Evolutionary conservation across 495 filamentous ascomycete species (phyloP), one percentile per base, ranked within the genome.

Genomic region (Trichoderma orchidacearum): DNA sequence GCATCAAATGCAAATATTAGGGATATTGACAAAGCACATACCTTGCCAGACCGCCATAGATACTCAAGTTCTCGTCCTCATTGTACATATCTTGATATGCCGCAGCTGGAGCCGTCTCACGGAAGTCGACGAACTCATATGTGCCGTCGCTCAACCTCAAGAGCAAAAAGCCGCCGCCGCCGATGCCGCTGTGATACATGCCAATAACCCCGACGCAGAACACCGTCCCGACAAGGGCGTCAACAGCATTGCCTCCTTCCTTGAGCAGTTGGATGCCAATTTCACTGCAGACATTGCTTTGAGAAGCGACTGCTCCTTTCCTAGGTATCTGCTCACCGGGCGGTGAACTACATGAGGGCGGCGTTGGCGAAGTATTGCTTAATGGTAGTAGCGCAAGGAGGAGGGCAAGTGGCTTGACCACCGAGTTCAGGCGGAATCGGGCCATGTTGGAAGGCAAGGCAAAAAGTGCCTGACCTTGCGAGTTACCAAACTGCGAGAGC

Each of bases 151-250:
- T 71, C 13, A 71, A 64, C 25, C 81, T 76, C 3, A 89, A 76
- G 1, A 91, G 72, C 79, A 86, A 85, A 69, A 91, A 93, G 0
- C 88, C 87, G n/a, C 88, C 88, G 7, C 88, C 88, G 3, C 85
- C 85, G 53, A 90, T 81, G 0, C 85, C 86, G 56, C 79, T 85
- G 61, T 90, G 85, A 58, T 88, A 86, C 85, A 89, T 89, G 79
- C 79, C 80, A 53, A 80, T 74, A 11, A 84, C 78, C 5, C 83
- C 80, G 30, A 86, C 69, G 55, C 82, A 58, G 23, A 58, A 54
- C 27, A 66, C 64, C 0, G 84, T 84, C 7, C 80, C 81, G 23
- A 88, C 76, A 41, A 85, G 66, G 52, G 82, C 82, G 72, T 87
- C 84, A 17, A 83, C 84, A 32, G 84, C 83, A 70, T 85, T 86